Base-by-base conservation (phyloP, 345 rosid genomes). In the Eucalyptus decipiens region DNA sequence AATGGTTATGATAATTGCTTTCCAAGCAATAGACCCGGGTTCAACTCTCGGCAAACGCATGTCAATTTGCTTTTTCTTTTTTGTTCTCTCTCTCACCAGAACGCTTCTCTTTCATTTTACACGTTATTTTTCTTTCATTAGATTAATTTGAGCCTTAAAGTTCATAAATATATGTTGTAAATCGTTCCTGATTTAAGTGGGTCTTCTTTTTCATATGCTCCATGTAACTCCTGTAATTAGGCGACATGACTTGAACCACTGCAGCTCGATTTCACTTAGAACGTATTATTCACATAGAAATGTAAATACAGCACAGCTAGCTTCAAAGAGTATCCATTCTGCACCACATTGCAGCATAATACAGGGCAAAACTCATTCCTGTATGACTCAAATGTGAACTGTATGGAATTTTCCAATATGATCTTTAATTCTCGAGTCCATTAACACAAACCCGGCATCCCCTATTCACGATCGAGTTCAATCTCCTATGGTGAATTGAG, bases 1-100 rank as follows among this genome's bases (percentile, higher is more conserved):
- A 94, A 95, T 94, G 96, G 96, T 94, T 93, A 96, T 94, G 97
- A 96, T 96, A 93, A 93, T 95, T 92, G 95, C 94, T 97, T 95
- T 94, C 95, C 95, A 94, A 96, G 94, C 94, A 93, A 96, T 93
- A 92, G 95, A 95, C 93, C 23, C 95, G 94, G 95, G 95, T 94
- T 94, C 95, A 96, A 95, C 95, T 95, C 96, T 95, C 93, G 95
- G 96, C 95, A 94, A 88, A 94, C 97, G 95, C 97, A 95, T 3
- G 28, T 21, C 15, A 13, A 4, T 72, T 72, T 34, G 45, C 45
- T 65, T 67, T 21, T 21, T 9, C 23, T 4, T 56, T 24, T 56
- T 21, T 14, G 3, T 9, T 4, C 4, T 16, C 40, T 67, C 34
- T 3, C 40, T 54, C 56, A 23, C 24, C 56, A 52, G 4, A 52